Base-by-base conservation (phyloP, 768 basidiomycete species). In the Naganishia randhawae region DNA sequence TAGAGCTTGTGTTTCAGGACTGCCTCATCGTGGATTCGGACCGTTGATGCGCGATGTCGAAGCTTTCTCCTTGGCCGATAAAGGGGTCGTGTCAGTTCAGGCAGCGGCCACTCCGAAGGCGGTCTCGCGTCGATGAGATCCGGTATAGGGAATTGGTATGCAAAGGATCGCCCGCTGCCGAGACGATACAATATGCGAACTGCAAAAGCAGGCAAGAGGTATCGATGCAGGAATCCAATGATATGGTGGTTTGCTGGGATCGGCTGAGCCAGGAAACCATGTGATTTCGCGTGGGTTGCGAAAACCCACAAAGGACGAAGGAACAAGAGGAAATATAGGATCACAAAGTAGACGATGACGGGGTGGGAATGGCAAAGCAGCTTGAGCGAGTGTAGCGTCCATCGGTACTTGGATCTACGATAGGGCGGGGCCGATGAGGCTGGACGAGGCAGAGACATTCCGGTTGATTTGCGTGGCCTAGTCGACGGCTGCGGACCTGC, bases 71-170 rank as follows among this genome's bases (percentile, higher is more conserved):
- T 39, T 48, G 53, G 53, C 50, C 66, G 35, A 19, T 55, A 55
- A 9, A 54, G 11, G n/a, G 48, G 53, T 42, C 29, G 32, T 33
- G 39, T 42, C 11, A 67, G 41, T 57, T 55, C 53, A 37, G 66
- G 66, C 42, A 67, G 14, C 19, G 53, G 53, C 32, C 53, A 67
- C 22, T 57, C 66, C 29, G 42, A 42, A 27, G 66, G 66, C 25
- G 53, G 51, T 19, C 53, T 27, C 5, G 41, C 66, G 27, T 67
- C n/a, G 42, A 50, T 33, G 33, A 67, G 41, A 29, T 67, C 66
- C 31, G 53, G 66, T 45, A 57, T 67, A 1, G 66, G 66, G n/a
- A 45, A 67, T 14, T 41, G 37, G 29, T 42, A 67, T n/a, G 55
- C 55, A 37, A 57, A 67, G 11, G 11, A 9, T 48, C 66, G 31